Base-by-base conservation (phyloP, 768 basidiomycete genomes). In the Cystofilobasidium capitatum region DNA sequence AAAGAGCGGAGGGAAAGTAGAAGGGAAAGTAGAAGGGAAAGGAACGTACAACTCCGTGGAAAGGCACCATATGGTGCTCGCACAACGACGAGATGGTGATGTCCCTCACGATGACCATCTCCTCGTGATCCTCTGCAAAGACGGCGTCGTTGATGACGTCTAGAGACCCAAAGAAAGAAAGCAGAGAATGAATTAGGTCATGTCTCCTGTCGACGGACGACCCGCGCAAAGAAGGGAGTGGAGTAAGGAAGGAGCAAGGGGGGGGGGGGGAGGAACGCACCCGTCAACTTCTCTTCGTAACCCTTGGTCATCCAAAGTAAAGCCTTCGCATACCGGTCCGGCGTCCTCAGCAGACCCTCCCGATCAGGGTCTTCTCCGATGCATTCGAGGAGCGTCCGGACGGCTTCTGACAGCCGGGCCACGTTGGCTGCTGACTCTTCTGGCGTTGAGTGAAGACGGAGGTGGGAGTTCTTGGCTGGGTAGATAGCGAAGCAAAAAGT, bases 221-320 rank as follows among this genome's bases (percentile, higher is more conserved):
- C 24, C 39, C 29, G 24, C 37, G 9, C 64, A 14, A 24, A 39
- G 40, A 10, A 22, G 10, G 22, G 55, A 47, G 14, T 10, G 54
- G 31, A 67, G 37, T n/a, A n/a, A n/a, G n/a, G n/a, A n/a, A n/a
- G n/a, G n/a, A n/a, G n/a, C n/a, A n/a, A n/a, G n/a, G n/a, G n/a
- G n/a, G n/a, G n/a, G n/a, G n/a, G n/a, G n/a, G n/a, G n/a, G n/a
- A n/a, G n/a, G n/a, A n/a, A 71, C 76, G 62, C 64, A 91, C 92
- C 90, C 79, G 86, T 85, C 71, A 99, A 79, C 71, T 90, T 85
- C 76, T 98, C 93, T 76, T 98, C 96, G 78, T 99, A 99, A 13
- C 96, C 96, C 75, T 88, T 86, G 39, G 96, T 98, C 93, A 98
- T 96, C 91, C 91, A 98, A 82, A 99, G 84, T 63, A 99, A 81